These are phyloP conservation scores for Musa balbisiana DNA, from an alignment of 202 grass and related monocot species.

Conservation along the genomic window DNA sequence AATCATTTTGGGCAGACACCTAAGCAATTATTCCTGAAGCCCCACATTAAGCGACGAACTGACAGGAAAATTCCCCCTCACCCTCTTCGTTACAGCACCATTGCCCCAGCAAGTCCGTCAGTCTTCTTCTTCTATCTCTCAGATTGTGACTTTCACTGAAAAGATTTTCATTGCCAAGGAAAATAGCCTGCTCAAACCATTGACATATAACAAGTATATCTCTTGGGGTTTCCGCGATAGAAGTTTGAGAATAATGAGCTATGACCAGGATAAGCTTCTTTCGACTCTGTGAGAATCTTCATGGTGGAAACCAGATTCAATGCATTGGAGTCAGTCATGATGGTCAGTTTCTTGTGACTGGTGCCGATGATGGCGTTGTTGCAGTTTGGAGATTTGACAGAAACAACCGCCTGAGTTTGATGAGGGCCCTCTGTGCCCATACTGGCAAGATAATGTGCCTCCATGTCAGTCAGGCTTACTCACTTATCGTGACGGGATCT, in stretches of 20 bases:
- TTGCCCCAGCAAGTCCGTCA: conserved; percentile 80
- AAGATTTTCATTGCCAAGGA: conserved; percentile 56
- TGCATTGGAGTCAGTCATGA: conserved; percentile 95
- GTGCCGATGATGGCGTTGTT: conserved; percentile 81
- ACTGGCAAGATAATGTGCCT: conserved; percentile 83
- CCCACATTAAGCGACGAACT: conserved; percentile 73
- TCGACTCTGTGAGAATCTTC: conserved; percentile 94
- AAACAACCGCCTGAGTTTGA: conserved; percentile 60
- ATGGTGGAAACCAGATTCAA: conserved; percentile 87
- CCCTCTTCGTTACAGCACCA: conserved; percentile 66
- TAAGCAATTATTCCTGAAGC: conserved; percentile 86
- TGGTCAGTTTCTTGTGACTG: conserved; percentile 76
- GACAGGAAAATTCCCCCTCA: conserved; percentile 77
- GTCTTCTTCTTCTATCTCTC: conserved; percentile 59
- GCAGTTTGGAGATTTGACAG: conserved; percentile 89
- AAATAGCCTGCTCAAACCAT: conserved; percentile 84
- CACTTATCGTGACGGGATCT: conserved; percentile 82
- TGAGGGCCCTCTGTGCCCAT: conserved; percentile 78
- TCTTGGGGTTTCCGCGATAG: conserved; percentile 94
- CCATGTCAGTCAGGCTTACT: conserved; percentile 86
- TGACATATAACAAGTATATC: conserved; percentile 75
- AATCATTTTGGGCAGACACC: conserved; percentile 99
- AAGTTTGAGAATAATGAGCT: conserved; percentile 85
- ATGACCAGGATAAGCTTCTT: conserved; percentile 84
- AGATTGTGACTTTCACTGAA: conserved; percentile 88